A percentile compares a stretch with the other conserved stretches of the same genome.
Evolutionary conservation across 176 grass and related monocot genomes (phyloP).

Genomic region (Otatea glauca): DNA sequence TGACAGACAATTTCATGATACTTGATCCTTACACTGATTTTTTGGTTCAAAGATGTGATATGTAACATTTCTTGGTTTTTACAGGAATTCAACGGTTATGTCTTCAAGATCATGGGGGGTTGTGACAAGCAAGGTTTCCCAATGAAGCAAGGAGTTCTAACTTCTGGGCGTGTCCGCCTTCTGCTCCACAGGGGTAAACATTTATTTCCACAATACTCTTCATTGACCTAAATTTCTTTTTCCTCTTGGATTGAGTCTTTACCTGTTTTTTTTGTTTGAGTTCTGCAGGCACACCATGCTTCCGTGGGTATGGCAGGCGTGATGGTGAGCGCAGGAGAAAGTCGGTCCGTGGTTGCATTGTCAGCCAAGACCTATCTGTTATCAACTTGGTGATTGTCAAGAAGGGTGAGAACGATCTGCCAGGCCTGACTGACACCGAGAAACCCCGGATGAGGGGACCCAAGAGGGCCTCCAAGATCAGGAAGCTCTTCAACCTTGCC

Average conservation of each 20-base stretch:
- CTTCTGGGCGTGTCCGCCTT: slow-evolving; percentile 80
- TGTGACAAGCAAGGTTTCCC: slow-evolving; percentile 95
- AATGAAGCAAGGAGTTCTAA: slow-evolving; percentile 94
- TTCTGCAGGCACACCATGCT: slow-evolving; percentile 78
- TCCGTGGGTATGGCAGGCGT: slow-evolving; percentile 85
- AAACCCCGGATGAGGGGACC: slow-evolving; percentile 99
- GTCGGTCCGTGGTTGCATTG: slow-evolving; percentile 94
- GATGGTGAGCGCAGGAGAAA: slow-evolving; percentile 89
- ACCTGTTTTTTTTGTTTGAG: not conserved
- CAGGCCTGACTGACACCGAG: slow-evolving; percentile 82
- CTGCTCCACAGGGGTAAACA: slow-evolving; percentile 78
- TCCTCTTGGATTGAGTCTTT: not conserved
- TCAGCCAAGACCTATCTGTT: slow-evolving; percentile 86
- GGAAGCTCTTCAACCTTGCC: slow-evolving; percentile 91
- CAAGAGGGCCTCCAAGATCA: slow-evolving; percentile 94
- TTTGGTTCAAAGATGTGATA: not conserved
- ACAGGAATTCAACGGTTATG: slow-evolving; percentile 87
- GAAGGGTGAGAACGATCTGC: slow-evolving; percentile 86
- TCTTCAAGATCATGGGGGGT: slow-evolving; percentile 95
- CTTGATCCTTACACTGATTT: not conserved
- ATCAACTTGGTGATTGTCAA: slow-evolving; percentile 94
- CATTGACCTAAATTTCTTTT: not conserved
- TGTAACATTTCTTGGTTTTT: slow-evolving; percentile 26
- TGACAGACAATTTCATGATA: not conserved
- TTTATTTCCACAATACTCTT: not conserved